Conservation (phyloP, 148 eudicot species). For the Pharnaceum exiguum region DNA sequence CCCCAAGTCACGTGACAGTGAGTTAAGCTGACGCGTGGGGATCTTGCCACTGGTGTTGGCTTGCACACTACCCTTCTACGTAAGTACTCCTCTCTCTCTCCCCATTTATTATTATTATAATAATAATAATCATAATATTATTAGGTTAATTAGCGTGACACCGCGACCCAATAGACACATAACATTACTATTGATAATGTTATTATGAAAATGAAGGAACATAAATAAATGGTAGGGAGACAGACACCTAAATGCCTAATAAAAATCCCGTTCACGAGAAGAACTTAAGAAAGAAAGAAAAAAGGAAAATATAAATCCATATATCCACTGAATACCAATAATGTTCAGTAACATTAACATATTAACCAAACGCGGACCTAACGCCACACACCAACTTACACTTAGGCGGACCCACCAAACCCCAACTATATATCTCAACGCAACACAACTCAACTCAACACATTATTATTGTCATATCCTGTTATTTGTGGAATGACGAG, state of each 20-base stretch:
- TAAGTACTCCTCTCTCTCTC: too few relatives aligned
- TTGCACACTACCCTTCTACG: conserved; percentile 8
- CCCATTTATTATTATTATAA: too few relatives aligned
- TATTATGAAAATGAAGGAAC: too few relatives aligned
- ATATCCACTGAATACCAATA: background rate
- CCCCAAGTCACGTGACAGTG: conserved; percentile 13
- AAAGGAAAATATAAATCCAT: background rate
- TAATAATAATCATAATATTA: too few relatives aligned
- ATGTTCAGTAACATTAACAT: too few relatives aligned
- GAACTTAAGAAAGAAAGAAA: conserved; percentile 8
- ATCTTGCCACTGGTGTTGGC: conserved; percentile 5
- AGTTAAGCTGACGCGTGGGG: conserved; percentile 14
- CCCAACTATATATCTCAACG: too few relatives aligned
- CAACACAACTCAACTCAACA: too few relatives aligned
- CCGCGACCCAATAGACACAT: conserved; percentile 16
- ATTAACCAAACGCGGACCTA: conserved; percentile 27
- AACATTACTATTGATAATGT: too few relatives aligned
- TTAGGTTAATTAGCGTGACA: conserved; percentile 22
- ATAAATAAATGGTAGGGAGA: too few relatives aligned
- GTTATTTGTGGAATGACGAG: too few relatives aligned
- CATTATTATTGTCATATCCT: background rate
- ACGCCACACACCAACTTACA: conserved; percentile 19
- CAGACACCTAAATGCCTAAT: too few relatives aligned
- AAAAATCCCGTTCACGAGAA: too few relatives aligned
- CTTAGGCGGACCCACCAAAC: conserved; percentile 4